Evolutionary conservation across 805 yeast species (phyloP).

Genomic region (Diddensiella transvaalensis): DNA sequence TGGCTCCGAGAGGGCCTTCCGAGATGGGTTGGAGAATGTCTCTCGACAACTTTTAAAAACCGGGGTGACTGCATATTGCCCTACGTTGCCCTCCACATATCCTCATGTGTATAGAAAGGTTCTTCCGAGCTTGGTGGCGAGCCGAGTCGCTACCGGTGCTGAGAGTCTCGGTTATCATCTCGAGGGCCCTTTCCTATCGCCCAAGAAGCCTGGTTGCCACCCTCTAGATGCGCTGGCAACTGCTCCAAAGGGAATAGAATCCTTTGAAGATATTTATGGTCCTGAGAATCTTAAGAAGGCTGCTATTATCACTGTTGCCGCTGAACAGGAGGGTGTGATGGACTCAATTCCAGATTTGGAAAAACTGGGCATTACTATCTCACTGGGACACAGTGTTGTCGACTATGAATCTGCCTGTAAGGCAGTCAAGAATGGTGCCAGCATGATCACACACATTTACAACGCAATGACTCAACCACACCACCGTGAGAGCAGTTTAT

Average conservation of each 20-base stretch:
- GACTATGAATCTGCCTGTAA: slow-evolving; percentile 33
- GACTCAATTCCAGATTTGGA: slow-evolving; percentile 40
- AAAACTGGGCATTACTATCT: slow-evolving; percentile 37
- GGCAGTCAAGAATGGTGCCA: slow-evolving; percentile 50
- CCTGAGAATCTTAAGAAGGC: slow-evolving; percentile 37
- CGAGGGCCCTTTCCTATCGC: slow-evolving; percentile 56
- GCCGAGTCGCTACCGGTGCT: slow-evolving; percentile 31
- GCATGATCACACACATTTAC: slow-evolving; percentile 59
- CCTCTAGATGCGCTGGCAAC: slow-evolving; percentile 47
- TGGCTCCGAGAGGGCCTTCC: slow-evolving; percentile 23
- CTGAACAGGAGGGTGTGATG: slow-evolving; percentile 47
- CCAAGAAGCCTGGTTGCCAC: slow-evolving; percentile 49
- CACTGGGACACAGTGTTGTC: slow-evolving; percentile 48
- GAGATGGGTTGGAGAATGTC: slow-evolving; percentile 21
- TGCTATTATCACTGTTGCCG: slow-evolving; percentile 49
- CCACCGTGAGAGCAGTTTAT: slow-evolving; percentile 55
- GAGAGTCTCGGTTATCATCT: slow-evolving; percentile 51
- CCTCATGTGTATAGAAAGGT: slow-evolving; percentile 47
- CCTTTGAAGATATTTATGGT: slow-evolving; percentile 39
- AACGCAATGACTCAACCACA: slow-evolving; percentile 62
- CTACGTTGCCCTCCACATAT: slow-evolving; percentile 52
- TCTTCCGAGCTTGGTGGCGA: slow-evolving; percentile 41
- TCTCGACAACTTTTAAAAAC: slow-evolving; percentile 38
- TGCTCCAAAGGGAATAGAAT: slow-evolving; percentile 32
- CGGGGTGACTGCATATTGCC: slow-evolving; percentile 55